Conservation (phyloP, 768 basidiomycete species). For the Mycena latifolia region DNA sequence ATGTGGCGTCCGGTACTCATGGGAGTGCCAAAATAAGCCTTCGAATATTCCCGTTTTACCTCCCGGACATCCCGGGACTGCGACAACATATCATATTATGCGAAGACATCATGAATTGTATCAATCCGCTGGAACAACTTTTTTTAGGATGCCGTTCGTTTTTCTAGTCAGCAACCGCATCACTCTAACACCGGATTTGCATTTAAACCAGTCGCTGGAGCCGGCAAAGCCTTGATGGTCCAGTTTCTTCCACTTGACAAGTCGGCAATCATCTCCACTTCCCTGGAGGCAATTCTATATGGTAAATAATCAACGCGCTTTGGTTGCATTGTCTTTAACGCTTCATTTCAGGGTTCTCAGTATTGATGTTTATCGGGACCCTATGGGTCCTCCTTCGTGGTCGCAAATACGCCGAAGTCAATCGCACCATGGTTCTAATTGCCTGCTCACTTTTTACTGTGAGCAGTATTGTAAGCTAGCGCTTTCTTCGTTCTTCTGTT, state of each 20-base stretch:
- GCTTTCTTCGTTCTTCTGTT: not conserved
- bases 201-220: too few species aligned
- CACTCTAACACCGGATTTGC: too few species aligned
- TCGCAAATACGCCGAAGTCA: conserved; percentile 26
- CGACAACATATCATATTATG: too few species aligned
- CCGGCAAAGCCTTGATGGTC: too few species aligned
- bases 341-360: conserved; percentile 50
- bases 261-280: conserved; percentile 39
- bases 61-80: too few species aligned
- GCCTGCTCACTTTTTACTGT: conserved; percentile 42
- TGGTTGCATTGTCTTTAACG: not conserved
- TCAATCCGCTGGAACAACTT: too few species aligned
- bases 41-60: too few species aligned
- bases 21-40: too few species aligned
- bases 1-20: too few species aligned
- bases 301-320: conserved; percentile 32
- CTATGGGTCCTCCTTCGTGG: conserved; percentile 39
- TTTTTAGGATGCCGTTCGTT: too few species aligned
- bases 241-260: conserved; percentile 30
- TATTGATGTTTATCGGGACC: conserved; percentile 48
- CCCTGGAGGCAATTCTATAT: conserved; percentile 43
- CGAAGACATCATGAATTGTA: too few species aligned
- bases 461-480: conserved; percentile 44
- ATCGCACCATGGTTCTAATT: conserved; percentile 36
- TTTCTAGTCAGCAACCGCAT: too few species aligned